Base-by-base conservation (phyloP, 768 basidiomycete species). In the Mycena pura region DNA sequence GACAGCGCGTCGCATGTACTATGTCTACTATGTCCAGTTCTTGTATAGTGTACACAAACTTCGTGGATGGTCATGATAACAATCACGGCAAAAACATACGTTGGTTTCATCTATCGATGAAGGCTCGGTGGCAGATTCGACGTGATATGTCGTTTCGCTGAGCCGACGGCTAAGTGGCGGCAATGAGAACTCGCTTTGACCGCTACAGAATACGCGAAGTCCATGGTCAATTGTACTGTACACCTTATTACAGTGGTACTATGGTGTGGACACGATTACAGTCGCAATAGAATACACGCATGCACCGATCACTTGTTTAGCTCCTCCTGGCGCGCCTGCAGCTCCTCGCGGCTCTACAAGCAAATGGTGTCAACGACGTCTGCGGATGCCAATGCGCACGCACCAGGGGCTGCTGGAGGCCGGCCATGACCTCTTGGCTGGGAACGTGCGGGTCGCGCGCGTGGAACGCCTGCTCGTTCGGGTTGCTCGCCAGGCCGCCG, bases 401-500 rank as follows among this genome's bases (percentile, higher is more conserved):
- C 57, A 86, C 86, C 75, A 77, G 48, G 29, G 86, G 83, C 38
- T 78, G 69, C 34, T 80, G 84, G 38, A 87, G 50, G 40, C 74
- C 80, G 48, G 78, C 78, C 72, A 78, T 54, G 44, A 81, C 67
- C 60, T 84, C 73, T 36, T 75, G 69, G 47, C 72, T 80, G 6
- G 83, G 86, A 22, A 87, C 67, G 51, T 84, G 72, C 2, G 87
- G 86, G 5, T 72, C 86, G 27, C 77, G 80, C 3, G 84, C 80
- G 43, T 82, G 80, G 74, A 83, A 80, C 14, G 82, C 82, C 22
- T 73, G 65, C 38, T 78, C 62, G 17, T 77, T 77, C 0, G 79
- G 78, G 49, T 80, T 78, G 49, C 69, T 68, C 40, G 67, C 76
- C 57, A 83, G 62, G 13, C 76, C 76, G 9, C 74, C 77, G 4